Base-by-base conservation (phyloP, 441 rosid species). In the Flueggea neowawraea region DNA sequence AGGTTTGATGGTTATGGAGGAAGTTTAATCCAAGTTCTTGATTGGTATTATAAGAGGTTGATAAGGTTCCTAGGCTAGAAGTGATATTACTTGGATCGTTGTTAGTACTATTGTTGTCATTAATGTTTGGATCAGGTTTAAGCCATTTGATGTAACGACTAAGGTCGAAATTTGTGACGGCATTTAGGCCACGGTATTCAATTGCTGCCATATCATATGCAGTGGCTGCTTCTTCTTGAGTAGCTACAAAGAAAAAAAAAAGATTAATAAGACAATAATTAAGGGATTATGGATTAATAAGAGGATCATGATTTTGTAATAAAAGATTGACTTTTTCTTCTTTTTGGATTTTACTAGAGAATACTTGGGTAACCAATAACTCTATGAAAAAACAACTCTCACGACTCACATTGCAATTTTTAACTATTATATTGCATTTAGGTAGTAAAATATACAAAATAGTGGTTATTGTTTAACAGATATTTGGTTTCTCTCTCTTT, bases 141-240 rank as follows among this genome's bases (percentile, higher is more conserved):
- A 77, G 79, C 72, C 79, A 69, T 22, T 77, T 73, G 67, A 76
- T 68, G 64, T 76, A 69, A 51, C 71, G 73, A 39, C 76, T 79
- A 11, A 67, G 73, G 53, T 81, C 77, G 45, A 90, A 90, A 72
- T 90, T 90, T 22, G 96, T 90, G 47, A 90, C 89, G 28, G 95
- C 93, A 66, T 88, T 84, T 50, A 88, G 72, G 65, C 95, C 97
- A 33, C 93, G 89, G 59, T 86, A 79, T 67, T 90, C 90, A 28
- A 90, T 84, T 15, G 97, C 97, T 0, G 97, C 97, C 81, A 80
- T 79, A 71, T 86, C 97, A 47, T 90, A 90, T 14, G 95, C 95
- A 2, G 68, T 75, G 52, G 92, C 92, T 14, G 92, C 97, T 85
- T 90, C 97, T 65, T 86, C 95, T 75, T 90, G 95, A 6, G 95